phyloP scores from a whole-genome alignment of 169 alveolate species.

The Cyclospora cayetanensis region DNA sequence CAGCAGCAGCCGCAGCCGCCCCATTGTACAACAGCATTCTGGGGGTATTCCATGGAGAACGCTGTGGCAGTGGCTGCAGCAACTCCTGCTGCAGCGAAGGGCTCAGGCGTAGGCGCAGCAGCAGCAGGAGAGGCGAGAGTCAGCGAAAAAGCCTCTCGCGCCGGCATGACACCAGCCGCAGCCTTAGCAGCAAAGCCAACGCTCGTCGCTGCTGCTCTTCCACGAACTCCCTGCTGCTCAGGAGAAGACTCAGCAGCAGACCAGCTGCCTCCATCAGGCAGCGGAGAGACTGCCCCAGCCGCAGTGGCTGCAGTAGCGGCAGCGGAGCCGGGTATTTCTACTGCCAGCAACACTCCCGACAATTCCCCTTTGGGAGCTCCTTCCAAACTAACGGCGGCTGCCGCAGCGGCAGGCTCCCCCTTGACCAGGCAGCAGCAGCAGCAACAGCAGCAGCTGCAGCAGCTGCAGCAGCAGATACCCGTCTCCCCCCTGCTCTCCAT shows the following conservation, averaged over 20 bases:
- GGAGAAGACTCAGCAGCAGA: neutral
- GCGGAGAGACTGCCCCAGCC: constrained; percentile 10
- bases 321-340: neutral
- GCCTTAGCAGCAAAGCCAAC: neutral
- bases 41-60: no score
- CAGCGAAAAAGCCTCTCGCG: neutral
- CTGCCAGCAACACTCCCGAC: constrained; percentile 51
- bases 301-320: constrained; percentile 26
- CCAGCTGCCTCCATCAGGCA: neutral
- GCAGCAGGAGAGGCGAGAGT: neutral
- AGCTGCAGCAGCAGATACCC: constrained; percentile 8
- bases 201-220: neutral
- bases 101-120: neutral
- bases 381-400: neutral
- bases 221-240: neutral
- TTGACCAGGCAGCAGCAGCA: neutral
- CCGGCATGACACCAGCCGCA: neutral
- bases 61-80: neutral
- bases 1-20: neutral
- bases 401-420: neutral
- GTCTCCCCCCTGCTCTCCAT: no score
- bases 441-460: constrained; percentile 32
- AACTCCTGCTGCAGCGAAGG: neutral
- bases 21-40: constrained; percentile 10
- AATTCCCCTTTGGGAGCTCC: constrained; percentile 26